These are phyloP conservation scores for Monilinia aucupariae DNA, from an alignment of 2,329 filamentous ascomycete genomes.

Conservation along the genomic window DNA sequence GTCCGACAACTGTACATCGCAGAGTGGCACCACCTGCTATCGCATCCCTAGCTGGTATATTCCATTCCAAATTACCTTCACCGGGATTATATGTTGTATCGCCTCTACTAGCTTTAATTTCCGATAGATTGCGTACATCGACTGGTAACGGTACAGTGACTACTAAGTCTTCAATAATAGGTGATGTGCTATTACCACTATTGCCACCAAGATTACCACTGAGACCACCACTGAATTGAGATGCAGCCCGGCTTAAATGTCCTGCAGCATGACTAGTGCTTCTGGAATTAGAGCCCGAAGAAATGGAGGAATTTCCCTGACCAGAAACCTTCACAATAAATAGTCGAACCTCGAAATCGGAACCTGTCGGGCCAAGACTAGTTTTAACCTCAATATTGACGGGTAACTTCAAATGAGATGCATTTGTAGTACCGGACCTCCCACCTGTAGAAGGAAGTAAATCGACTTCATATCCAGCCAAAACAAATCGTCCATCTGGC, in stretches of 20 bases:
- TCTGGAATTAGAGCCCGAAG: constrained; percentile 37
- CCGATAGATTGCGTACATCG: constrained; percentile 74
- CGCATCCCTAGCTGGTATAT: constrained; percentile 71
- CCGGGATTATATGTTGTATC: constrained; percentile 77
- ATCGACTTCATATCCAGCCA: constrained; percentile 93
- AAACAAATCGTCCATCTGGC: constrained; percentile 86
- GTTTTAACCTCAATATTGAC: constrained; percentile 78
- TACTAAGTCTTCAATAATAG: constrained; percentile 67
- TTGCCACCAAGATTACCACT: constrained; percentile 38
- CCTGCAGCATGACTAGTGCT: constrained; percentile 35
- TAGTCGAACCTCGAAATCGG: constrained; percentile 84
- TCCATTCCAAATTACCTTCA: constrained; percentile 74
- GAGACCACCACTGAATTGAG: constrained; percentile 41
- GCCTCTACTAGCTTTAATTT: constrained; percentile 73
- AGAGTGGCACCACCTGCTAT: constrained; percentile 66
- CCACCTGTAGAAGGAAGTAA: constrained; percentile 66
- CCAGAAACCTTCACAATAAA: constrained; percentile 62
- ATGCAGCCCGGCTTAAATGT: constrained; percentile 39
- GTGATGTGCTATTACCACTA: constrained; percentile 40
- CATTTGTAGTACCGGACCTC: constrained; percentile 49
- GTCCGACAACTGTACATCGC: constrained; percentile 73
- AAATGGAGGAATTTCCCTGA: constrained; percentile 36
- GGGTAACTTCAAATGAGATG: constrained; percentile 67
- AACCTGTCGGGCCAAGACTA: constrained; percentile 64
- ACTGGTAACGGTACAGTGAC: constrained; percentile 75